Evolutionary conservation across 345 rosid species (phyloP).

Genomic region (Noccaea bulbosa): DNA sequence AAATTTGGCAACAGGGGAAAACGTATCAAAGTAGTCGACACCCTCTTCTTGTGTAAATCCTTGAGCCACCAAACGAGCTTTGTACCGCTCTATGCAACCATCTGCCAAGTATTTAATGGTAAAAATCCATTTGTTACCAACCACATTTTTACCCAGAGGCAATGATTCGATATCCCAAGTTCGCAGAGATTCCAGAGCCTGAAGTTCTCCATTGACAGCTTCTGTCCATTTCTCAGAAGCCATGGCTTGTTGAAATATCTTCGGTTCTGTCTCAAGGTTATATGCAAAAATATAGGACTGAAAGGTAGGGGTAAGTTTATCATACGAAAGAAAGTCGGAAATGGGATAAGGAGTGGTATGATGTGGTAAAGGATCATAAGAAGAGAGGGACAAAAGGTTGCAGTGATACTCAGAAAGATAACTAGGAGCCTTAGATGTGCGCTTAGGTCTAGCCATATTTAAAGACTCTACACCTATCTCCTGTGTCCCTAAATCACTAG

Average conservation of each 20-base stretch:
- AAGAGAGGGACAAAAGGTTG: neutral
- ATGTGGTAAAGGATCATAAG: neutral
- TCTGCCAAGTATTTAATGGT: neutral
- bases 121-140: neutral
- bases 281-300: neutral
- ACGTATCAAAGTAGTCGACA: neutral
- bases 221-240: neutral
- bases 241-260: neutral
- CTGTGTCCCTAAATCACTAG: too few relatives aligned
- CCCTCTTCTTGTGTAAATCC: neutral
- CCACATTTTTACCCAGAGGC: neutral
- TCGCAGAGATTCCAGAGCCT: neutral
- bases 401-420: too few relatives aligned
- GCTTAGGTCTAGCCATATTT: too few relatives aligned
- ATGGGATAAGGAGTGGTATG: neutral
- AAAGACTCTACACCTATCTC: too few relatives aligned
- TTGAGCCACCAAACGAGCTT: neutral
- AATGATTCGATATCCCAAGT: neutral
- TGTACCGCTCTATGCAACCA: neutral
- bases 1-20: neutral
- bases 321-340: neutral
- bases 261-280: neutral
- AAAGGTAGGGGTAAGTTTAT: neutral
- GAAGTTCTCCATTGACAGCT: neutral
- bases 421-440: too few relatives aligned